Conservation (phyloP, 768 basidiomycete genomes). For the Auricularia heimuer region DNA sequence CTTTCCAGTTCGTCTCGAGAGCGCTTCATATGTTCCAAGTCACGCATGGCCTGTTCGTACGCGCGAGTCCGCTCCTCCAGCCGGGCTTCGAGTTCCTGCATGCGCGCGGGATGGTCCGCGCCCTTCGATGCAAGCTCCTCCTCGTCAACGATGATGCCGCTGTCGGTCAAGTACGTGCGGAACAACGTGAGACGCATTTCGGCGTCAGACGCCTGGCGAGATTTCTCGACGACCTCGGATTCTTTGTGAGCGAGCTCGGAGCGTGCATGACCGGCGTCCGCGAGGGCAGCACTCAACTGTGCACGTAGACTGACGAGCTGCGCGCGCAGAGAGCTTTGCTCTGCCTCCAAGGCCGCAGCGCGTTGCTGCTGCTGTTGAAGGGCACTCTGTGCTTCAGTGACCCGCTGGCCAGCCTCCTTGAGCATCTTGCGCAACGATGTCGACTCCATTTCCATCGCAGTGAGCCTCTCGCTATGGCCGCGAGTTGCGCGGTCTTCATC, state of each 20-base stretch:
- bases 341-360: constrained; percentile 52
- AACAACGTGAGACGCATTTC: constrained; percentile 69
- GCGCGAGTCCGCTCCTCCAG: constrained; percentile 62
- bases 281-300: constrained; percentile 57
- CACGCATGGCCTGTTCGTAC: constrained; percentile 67
- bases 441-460: constrained; percentile 70
- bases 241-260: constrained; percentile 65
- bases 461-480: constrained; percentile 73
- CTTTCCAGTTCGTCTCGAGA: constrained; percentile 68
- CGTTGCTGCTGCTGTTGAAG: constrained; percentile 59
- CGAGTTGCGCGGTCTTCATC: constrained; percentile 72
- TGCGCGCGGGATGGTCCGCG: constrained; percentile 29
- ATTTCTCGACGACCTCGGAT: constrained; percentile 47
- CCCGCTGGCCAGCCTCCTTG: constrained; percentile 60
- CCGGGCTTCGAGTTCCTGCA: constrained; percentile 69
- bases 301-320: constrained; percentile 67
- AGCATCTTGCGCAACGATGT: constrained; percentile 70
- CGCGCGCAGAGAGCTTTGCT: constrained; percentile 53
- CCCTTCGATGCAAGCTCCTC: constrained; percentile 43
- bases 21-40: constrained; percentile 54
- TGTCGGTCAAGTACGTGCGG: constrained; percentile 79
- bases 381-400: constrained; percentile 58
- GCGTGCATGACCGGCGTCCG: constrained; percentile 59
- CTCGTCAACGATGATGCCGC: constrained; percentile 72
- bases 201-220: constrained; percentile 57